Base-by-base conservation (phyloP, 352 stramenopile genomes). In the Ophiocytium majus region DNA sequence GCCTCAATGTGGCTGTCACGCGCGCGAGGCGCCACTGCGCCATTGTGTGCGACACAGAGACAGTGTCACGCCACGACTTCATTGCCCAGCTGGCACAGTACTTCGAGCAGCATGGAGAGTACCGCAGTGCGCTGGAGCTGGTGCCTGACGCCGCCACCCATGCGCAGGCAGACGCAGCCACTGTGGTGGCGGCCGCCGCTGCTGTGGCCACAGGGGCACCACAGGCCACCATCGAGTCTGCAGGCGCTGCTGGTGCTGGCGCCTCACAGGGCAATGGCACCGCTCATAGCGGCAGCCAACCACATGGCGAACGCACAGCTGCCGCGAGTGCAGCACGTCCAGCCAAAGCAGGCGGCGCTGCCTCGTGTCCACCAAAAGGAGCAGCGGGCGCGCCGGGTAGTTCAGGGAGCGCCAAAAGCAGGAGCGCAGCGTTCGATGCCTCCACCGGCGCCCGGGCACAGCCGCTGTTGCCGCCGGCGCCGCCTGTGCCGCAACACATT, bases 1-100 rank as follows among this genome's bases (percentile, higher is more conserved):
- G 97, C n/a, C 94, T 99, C 86, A 99, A 99, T 91, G 97, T 99
- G 31, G 97, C 97, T 10, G 93, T 99, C 10, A 99, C 97, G 31
- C 90, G 97, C 33, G 96, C 96, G 0, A 98, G 97, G 89, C 92
- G 96, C 31, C 96, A 99, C 87, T 92, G 97, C n/a, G 92, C 92
- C 23, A 84, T 99, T 0, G 91, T 99, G 31, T 96, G 95, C 82
- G 96, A 99, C 89, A 94, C 91, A 0, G 95, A 98, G 50, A 98
- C 95, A 33, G 96, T 98, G 80, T 92, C 90, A 0, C 86, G 92
- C 75, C 93, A 97, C 89, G 88, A 90, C 23, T 99, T 99, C 85
- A 90, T 99, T 31, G 92, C 92, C 75, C 91, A 90, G 0, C 84
- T 99, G 74, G 90, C 97, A 0, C 81, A 94, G 63, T 96, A 98